phyloP scores from a whole-genome alignment of 495 filamentous ascomycete species.

The Rhizodiscina lignyota region DNA sequence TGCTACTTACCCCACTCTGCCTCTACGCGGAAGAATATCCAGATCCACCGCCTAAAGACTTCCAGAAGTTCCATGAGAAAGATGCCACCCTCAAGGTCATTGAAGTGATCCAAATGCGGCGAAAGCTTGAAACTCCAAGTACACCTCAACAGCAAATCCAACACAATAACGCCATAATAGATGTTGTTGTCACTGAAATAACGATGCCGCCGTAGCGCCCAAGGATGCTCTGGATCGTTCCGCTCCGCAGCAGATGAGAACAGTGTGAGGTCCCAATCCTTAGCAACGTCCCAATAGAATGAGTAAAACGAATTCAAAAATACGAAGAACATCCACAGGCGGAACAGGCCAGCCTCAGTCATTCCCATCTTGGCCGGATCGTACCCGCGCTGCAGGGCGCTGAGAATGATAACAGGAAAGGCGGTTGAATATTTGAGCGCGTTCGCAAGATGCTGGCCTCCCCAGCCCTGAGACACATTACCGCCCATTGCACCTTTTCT shows the following conservation, averaged over 20 bases:
- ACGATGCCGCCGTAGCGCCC: slow-evolving; percentile 55
- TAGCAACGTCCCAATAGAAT: slow-evolving; percentile 95
- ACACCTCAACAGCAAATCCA: slow-evolving; percentile 69
- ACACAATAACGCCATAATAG: slow-evolving; percentile 68
- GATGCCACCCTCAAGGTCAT: slow-evolving; percentile 69
- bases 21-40: slow-evolving; percentile 92
- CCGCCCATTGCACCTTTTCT: slow-evolving; percentile 16
- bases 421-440: slow-evolving; percentile 82
- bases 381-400: slow-evolving; percentile 54
- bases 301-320: slow-evolving; percentile 75
- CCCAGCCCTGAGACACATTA: slow-evolving; percentile 39
- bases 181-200: slow-evolving; percentile 49
- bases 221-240: slow-evolving; percentile 46
- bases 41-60: slow-evolving; percentile 79
- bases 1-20: slow-evolving; percentile 62
- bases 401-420: slow-evolving; percentile 77
- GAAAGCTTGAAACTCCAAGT: slow-evolving; percentile 80
- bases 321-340: slow-evolving; percentile 43
- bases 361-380: slow-evolving; percentile 35
- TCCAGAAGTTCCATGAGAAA: slow-evolving; percentile 81
- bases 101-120: slow-evolving; percentile 61
- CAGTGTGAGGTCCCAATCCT: slow-evolving; percentile 92
- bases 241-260: slow-evolving; percentile 39
- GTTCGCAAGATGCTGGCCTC: slow-evolving; percentile 78
- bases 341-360: slow-evolving; percentile 38